Evolutionary conservation across 129 eudicot species (phyloP).

Genomic region (Flaveria linearis): DNA sequence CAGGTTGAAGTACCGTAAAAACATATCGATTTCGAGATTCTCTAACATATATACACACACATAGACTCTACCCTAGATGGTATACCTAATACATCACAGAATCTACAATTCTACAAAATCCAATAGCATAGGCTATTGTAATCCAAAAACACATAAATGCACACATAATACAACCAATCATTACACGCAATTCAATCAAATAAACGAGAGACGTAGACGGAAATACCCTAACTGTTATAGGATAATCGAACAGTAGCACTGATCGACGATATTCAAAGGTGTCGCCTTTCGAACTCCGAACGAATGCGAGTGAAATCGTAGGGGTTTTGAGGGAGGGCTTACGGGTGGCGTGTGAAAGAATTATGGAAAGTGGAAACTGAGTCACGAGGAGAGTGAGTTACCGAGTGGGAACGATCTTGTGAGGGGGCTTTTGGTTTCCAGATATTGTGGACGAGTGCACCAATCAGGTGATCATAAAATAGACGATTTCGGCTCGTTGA

Average conservation of each 20-base stretch:
- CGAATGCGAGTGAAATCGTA: neutral
- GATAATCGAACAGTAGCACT: neutral
- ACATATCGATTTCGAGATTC: neutral
- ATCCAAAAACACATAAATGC: neutral
- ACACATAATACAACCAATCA: neutral
- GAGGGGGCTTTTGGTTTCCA: neutral
- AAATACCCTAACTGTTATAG: constrained; percentile 22
- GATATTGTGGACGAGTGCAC: neutral
- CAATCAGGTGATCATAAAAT: neutral
- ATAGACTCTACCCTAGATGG: constrained; percentile 19
- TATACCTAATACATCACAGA: neutral
- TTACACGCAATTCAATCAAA: neutral
- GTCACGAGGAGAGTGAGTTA: neutral
- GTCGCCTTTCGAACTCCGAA: constrained; percentile 7
- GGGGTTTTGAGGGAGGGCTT: constrained; percentile 20
- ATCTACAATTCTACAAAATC: neutral
- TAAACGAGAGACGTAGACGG: constrained; percentile 10
- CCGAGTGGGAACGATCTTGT: neutral
- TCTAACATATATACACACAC: neutral
- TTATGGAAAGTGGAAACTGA: constrained; percentile 5
- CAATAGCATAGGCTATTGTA: neutral
- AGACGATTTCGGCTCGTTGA: neutral
- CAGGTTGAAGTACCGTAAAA: neutral
- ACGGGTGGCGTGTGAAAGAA: neutral
- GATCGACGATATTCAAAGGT: neutral